These are phyloP conservation scores for Albugo laibachii DNA, from an alignment of 352 stramenopile genomes.

Conservation along the genomic window DNA sequence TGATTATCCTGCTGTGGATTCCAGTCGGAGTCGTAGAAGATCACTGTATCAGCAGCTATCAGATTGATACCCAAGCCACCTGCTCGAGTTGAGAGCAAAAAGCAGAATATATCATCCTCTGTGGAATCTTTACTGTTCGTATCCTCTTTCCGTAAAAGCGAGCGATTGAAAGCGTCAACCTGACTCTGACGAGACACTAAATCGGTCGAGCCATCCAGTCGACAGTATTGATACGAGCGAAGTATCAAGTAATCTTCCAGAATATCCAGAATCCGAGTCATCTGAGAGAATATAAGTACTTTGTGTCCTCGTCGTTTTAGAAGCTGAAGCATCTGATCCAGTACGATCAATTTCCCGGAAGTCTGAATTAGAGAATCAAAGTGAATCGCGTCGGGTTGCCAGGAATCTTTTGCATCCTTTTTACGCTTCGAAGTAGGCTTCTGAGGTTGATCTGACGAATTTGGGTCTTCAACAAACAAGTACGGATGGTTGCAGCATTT, in stretches of 20 bases:
- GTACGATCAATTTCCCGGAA: slow-evolving; percentile 95
- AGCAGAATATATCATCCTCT: slow-evolving; percentile 44
- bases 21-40: slow-evolving; percentile 98
- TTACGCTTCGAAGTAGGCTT: too few species aligned
- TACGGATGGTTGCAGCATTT: slow-evolving; percentile 82
- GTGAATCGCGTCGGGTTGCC: slow-evolving; percentile 56
- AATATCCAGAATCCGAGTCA: slow-evolving; percentile 97
- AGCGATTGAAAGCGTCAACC: slow-evolving; percentile 94
- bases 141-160: slow-evolving; percentile 11
- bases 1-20: slow-evolving; percentile 95
- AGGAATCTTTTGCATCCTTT: slow-evolving; percentile 24
- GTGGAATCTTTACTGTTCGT: not conserved
- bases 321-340: slow-evolving; percentile 93
- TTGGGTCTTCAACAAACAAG: slow-evolving; percentile 37
- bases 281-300: slow-evolving; percentile 98
- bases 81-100: slow-evolving; percentile 75
- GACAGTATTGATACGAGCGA: slow-evolving; percentile 85
- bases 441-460: too few species aligned
- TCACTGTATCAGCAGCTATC: slow-evolving; percentile 91
- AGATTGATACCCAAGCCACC: slow-evolving; percentile 95
- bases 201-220: slow-evolving; percentile 91
- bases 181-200: slow-evolving; percentile 85
- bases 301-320: slow-evolving; percentile 92
- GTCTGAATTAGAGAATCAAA: slow-evolving; percentile 75
- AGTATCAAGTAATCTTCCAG: slow-evolving; percentile 88